A percentile compares a stretch with the other conserved stretches of the same genome.
Evolutionary conservation across 768 basidiomycete species (phyloP).

Genomic region (Neoboletus brunneissimus): DNA sequence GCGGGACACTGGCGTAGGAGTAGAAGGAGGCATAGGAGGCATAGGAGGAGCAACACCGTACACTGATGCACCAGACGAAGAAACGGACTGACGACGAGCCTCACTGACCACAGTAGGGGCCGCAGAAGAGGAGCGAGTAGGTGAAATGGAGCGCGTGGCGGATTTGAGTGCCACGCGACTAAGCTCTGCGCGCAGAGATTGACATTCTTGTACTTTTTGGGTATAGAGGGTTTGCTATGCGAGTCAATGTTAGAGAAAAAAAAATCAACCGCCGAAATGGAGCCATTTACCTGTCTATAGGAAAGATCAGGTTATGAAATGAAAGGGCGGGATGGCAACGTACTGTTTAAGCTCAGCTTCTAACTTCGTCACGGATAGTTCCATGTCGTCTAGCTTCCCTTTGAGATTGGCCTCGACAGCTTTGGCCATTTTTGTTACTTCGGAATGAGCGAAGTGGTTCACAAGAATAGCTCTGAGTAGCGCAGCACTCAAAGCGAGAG

Average conservation of each 20-base stretch:
- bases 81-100: constrained; percentile 31
- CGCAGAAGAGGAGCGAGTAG: constrained; percentile 27
- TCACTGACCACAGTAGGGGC: constrained; percentile 24
- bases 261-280: constrained; percentile 2
- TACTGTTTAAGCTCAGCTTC: constrained; percentile 74
- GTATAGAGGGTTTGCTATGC: constrained; percentile 56
- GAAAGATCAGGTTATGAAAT: constrained; percentile 17
- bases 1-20: constrained; percentile 49
- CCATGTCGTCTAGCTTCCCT: constrained; percentile 63
- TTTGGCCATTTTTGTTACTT: constrained; percentile 68
- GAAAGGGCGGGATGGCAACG: constrained; percentile 30
- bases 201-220: constrained; percentile 70
- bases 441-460: constrained; percentile 79
- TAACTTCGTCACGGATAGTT: constrained; percentile 54
- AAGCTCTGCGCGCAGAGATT: constrained; percentile 63
- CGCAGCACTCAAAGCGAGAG: constrained; percentile 72
- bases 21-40: constrained; percentile 44
- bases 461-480: constrained; percentile 79
- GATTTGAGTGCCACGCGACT: constrained; percentile 46
- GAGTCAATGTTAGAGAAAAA: constrained; percentile 15
- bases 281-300: constrained; percentile 57
- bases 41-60: constrained; percentile 31
- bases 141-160: constrained; percentile 22
- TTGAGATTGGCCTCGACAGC: constrained; percentile 58
- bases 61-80: constrained; percentile 31